Evolutionary conservation across 805 yeast genomes (phyloP), one percentile per base, ranked within the genome.

Genomic region (Metschnikowia matae): DNA sequence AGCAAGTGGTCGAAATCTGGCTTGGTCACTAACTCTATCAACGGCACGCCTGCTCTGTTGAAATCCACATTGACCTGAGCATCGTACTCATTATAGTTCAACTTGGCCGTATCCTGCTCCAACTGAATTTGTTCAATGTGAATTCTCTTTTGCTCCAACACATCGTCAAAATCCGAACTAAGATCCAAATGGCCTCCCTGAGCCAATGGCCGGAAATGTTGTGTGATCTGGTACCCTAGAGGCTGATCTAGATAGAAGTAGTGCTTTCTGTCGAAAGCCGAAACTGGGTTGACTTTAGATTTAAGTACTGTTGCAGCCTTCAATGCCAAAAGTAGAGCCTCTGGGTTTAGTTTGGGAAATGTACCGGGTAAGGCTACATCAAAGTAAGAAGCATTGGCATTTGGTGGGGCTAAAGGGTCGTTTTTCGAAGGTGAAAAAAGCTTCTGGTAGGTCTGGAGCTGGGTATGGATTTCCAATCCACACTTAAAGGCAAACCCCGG

Each of bases 231-330:
- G 67, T 90, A 94, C 1, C 99, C 99, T 48, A 87, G 68, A 0
- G 99, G 99, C 64, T 94, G 98, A 66, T 94, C 99, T 1, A 91
- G 92, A 65, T 94, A 94, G 66, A 94, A 90, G 65, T 94, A 94
- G 65, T 94, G 99, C 66, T 94, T 94, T 57, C 99, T 74, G 62
- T 94, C 99, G 65, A 94, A 94, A 1, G 84, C 73, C 1, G 92
- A 86, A 6, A 62, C 55, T 0, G 66, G 55, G 51, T 79, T 80
- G 14, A 94, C 75, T 0, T 73, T 63, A 51, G 89, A 79, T 33
- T 84, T 75, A 47, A 91, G 66, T 0, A 94, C 88, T 2, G 79
- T 65, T 0, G 95, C 91, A 1, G 96, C 81, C 58, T 81, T 81
- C 38, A 89, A 61, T 0, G 96, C 96, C 33, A 79, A 76, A 0